Evolutionary conservation across 352 stramenopile genomes (phyloP).

Genomic region (Globisporangium middletonii): DNA sequence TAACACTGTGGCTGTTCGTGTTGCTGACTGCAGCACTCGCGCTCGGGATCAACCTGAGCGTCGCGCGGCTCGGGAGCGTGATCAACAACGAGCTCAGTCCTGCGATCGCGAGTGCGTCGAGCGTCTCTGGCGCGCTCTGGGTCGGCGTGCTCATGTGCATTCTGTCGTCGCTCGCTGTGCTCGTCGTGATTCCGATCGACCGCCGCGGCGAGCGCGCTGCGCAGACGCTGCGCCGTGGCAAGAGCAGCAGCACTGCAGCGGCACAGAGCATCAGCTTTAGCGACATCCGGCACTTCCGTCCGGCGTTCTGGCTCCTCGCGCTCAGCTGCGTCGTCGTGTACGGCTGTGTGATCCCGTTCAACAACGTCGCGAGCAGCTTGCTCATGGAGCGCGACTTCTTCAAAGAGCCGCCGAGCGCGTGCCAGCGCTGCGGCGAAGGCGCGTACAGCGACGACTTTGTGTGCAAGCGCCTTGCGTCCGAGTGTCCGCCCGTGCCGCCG

Average conservation of each 20-base stretch:
- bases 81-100: slow-evolving; percentile 92
- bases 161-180: slow-evolving; percentile 53
- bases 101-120: slow-evolving; percentile 53
- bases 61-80: slow-evolving; percentile 86
- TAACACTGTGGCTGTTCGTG: too few relatives aligned
- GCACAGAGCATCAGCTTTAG: slow-evolving; percentile 58
- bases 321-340: slow-evolving; percentile 92
- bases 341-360: slow-evolving; percentile 92
- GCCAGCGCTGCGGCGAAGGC: slow-evolving; percentile 47
- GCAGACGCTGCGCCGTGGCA: slow-evolving; percentile 11
- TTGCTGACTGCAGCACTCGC: slow-evolving; percentile 57
- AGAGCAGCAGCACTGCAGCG: slow-evolving; percentile 10
- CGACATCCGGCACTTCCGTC: slow-evolving; percentile 73
- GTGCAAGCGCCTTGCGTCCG: slow-evolving; percentile 43
- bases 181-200: slow-evolving; percentile 82
- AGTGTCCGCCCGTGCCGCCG: slow-evolving; percentile 58
- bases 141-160: slow-evolving; percentile 81
- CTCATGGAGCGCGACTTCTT: slow-evolving; percentile 90
- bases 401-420: slow-evolving; percentile 46
- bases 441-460: slow-evolving; percentile 39
- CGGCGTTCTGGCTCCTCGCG: slow-evolving; percentile 86
- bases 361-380: slow-evolving; percentile 90
- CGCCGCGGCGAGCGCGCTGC: slow-evolving; percentile 36
- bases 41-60: slow-evolving; percentile 90
- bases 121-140: slow-evolving; percentile 79